Conservation (phyloP, 106 monocot species). For the Vanilla planifolia region DNA sequence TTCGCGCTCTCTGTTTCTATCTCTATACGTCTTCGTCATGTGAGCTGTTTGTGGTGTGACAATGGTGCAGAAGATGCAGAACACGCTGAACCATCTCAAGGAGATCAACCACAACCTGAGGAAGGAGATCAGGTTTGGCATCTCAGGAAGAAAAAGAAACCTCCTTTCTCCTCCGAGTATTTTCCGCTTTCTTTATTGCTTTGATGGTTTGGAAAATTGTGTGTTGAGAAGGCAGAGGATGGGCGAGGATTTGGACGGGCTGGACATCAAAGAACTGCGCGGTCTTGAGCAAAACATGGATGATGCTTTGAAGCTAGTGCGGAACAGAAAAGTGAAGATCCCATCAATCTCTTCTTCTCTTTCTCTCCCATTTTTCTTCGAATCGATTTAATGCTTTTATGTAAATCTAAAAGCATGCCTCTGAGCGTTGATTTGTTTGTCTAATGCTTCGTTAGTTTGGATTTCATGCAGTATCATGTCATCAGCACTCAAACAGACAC, state of each 20-base stretch:
- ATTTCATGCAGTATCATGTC: conserved; percentile 13
- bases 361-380: no score
- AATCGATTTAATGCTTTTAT: no score
- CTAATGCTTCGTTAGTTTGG: not conserved
- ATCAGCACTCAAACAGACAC: conserved; percentile 19
- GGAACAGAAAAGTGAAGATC: conserved; percentile 47
- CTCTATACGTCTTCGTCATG: no score
- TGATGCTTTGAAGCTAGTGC: conserved; percentile 42
- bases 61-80: conserved; percentile 66
- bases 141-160: not conserved
- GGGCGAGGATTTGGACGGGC: conserved; percentile 58
- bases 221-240: conserved; percentile 52
- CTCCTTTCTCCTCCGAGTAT: not conserved
- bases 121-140: conserved; percentile 60
- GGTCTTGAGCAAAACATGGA: conserved; percentile 82
- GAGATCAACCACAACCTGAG: conserved; percentile 68
- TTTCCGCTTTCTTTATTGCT: not conserved
- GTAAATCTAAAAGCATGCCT: no score
- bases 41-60: not conserved
- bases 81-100: conserved; percentile 58
- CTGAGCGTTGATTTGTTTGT: not conserved
- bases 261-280: conserved; percentile 65
- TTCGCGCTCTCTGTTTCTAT: not conserved
- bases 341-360: no score
- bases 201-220: not conserved